A percentile compares a stretch with the other conserved stretches of the same genome.
Evolutionary conservation across 306 rosid genomes (phyloP).

Genomic region (Abrus precatorius): DNA sequence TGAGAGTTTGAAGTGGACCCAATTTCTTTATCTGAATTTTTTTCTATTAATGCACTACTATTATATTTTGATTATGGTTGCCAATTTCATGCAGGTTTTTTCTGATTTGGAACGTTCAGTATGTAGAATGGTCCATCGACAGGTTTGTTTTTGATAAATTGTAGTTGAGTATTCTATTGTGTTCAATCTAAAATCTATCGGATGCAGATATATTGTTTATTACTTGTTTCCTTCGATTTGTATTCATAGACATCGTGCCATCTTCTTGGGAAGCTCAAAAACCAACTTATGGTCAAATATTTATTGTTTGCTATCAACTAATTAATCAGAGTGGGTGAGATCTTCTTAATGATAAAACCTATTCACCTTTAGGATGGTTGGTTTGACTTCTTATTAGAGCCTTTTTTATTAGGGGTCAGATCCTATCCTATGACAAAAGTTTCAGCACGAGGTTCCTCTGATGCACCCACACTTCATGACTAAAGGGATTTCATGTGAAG

Average conservation of each 20-base stretch:
- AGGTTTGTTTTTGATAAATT: slow-evolving; percentile 66
- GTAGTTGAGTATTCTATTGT: background rate
- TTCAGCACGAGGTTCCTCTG: background rate
- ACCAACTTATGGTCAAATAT: too few relatives aligned
- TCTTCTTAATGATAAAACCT: slow-evolving; percentile 3
- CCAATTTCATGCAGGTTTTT: slow-evolving; percentile 70
- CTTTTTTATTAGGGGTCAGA: background rate
- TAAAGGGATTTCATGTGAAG: background rate
- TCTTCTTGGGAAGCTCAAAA: too few relatives aligned
- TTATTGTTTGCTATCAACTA: background rate
- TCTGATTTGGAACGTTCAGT: slow-evolving; percentile 97
- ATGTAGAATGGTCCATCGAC: slow-evolving; percentile 96
- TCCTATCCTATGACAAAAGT: background rate
- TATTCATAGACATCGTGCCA: background rate
- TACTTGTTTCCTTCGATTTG: too few relatives aligned
- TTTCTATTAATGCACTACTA: slow-evolving; percentile 18
- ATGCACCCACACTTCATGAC: background rate
- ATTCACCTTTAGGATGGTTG: background rate
- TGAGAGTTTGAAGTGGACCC: slow-evolving; percentile 39
- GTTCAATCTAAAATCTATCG: too few relatives aligned
- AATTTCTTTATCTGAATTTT: slow-evolving; percentile 38
- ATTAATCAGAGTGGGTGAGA: background rate
- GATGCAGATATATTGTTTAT: too few relatives aligned
- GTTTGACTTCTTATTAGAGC: background rate
- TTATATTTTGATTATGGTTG: slow-evolving; percentile 34